phyloP scores from a whole-genome alignment of 176 grass and related monocot genomes.

The Zea luxurians region DNA sequence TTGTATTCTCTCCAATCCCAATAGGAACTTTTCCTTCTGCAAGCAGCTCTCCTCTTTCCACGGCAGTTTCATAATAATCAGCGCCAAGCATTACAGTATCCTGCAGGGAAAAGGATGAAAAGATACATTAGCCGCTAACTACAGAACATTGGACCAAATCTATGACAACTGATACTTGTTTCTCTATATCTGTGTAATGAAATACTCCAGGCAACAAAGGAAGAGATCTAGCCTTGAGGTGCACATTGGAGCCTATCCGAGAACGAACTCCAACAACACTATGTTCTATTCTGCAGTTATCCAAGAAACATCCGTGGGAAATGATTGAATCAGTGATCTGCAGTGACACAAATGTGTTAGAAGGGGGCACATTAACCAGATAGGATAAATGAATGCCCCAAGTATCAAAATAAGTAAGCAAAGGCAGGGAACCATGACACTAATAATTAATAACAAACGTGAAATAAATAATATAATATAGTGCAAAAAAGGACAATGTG shows the following conservation, averaged over 20 bases:
- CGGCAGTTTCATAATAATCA: constrained; percentile 84
- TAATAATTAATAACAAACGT: neutral
- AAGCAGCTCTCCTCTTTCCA: constrained; percentile 55
- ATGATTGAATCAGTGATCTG: constrained; percentile 86
- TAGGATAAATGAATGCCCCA: neutral
- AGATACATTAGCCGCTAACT: neutral
- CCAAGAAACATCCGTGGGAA: constrained; percentile 90
- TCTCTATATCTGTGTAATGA: neutral
- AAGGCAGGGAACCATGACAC: neutral
- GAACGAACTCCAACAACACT: constrained; percentile 82
- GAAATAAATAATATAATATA: constrained; percentile 15
- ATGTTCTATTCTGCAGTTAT: constrained; percentile 72
- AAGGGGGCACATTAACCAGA: neutral
- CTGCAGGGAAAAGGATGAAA: constrained; percentile 36
- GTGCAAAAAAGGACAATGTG: neutral
- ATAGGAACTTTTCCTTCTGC: constrained; percentile 76
- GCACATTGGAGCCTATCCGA: constrained; percentile 66
- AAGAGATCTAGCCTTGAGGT: constrained; percentile 60
- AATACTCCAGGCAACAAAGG: neutral
- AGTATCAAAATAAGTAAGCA: neutral
- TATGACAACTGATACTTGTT: neutral
- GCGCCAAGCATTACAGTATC: constrained; percentile 90
- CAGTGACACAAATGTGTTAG: constrained; percentile 13
- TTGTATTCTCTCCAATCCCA: constrained; percentile 86
- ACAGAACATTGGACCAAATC: neutral